A percentile compares a stretch with the other conserved stretches of the same genome.
phyloP scores from a whole-genome alignment of 1,139 yeast species.

The Protomyces gravidus region DNA sequence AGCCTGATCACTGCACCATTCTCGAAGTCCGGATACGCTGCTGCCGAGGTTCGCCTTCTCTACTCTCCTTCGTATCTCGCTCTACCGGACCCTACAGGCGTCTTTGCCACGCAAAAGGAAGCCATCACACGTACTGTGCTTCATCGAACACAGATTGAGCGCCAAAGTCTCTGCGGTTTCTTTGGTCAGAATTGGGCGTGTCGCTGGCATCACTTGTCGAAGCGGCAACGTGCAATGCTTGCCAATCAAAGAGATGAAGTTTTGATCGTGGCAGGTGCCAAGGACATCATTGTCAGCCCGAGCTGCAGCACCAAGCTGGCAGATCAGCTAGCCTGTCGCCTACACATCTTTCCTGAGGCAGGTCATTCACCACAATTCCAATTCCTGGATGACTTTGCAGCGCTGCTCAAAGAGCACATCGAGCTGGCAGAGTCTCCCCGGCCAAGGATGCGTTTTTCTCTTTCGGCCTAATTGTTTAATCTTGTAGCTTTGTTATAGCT shows the following conservation, averaged over 20 bases:
- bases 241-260: not conserved
- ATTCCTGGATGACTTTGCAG: not conserved
- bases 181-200: not conserved
- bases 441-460: not conserved
- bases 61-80: not conserved
- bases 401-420: not conserved
- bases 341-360: not conserved
- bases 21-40: not conserved
- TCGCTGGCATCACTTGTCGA: not conserved
- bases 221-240: not conserved
- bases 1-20: not conserved
- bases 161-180: not conserved
- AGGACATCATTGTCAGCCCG: not conserved
- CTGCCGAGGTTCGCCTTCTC: not conserved
- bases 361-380: not conserved
- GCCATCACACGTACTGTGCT: not conserved
- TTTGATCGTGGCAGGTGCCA: not conserved
- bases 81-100: not conserved
- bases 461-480: not conserved
- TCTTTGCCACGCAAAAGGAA: not conserved
- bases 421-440: not conserved
- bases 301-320: not conserved
- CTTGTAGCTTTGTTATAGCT: too few species aligned
- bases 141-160: not conserved
- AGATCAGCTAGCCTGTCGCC: not conserved